Percentiles rank a stretch among this genome's conserved stretches.
Evolutionary conservation across 148 eudicot species (phyloP).

Genomic region (Simmondsia chinensis): DNA sequence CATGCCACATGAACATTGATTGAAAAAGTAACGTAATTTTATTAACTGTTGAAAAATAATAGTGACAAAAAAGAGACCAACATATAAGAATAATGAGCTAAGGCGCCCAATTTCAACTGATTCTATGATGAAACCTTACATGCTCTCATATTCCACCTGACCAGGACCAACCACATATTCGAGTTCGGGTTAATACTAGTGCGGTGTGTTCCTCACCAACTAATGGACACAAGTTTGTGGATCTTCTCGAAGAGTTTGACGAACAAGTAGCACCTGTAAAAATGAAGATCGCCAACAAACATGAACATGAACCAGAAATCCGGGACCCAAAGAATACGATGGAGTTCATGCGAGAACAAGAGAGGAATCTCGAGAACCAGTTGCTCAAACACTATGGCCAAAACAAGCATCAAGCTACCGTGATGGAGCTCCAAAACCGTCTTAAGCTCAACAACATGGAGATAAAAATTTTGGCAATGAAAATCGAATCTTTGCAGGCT

Average conservation of each 20-base stretch:
- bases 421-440: constrained; percentile 69
- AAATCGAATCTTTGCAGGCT: constrained; percentile 54
- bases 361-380: constrained; percentile 52
- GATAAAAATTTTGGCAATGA: constrained; percentile 52
- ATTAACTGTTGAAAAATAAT: neutral
- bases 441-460: constrained; percentile 58
- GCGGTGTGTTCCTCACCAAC: constrained; percentile 23
- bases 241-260: constrained; percentile 39
- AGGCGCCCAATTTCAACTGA: neutral
- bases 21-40: neutral
- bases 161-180: constrained; percentile 40
- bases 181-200: constrained; percentile 17
- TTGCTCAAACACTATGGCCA: constrained; percentile 79
- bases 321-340: constrained; percentile 37
- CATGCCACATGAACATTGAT: neutral
- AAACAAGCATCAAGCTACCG: constrained; percentile 71
- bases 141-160: neutral
- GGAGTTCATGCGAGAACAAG: constrained; percentile 52
- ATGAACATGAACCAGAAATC: constrained; percentile 52
- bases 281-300: constrained; percentile 12
- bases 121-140: neutral
- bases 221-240: constrained; percentile 31
- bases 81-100: too few relatives aligned
- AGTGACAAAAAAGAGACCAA: neutral
- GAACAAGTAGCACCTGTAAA: constrained; percentile 14